Evolutionary conservation across 805 yeast species (phyloP), one percentile per base, ranked within the genome.

Genomic region (Metschnikowia kunwiensis): DNA sequence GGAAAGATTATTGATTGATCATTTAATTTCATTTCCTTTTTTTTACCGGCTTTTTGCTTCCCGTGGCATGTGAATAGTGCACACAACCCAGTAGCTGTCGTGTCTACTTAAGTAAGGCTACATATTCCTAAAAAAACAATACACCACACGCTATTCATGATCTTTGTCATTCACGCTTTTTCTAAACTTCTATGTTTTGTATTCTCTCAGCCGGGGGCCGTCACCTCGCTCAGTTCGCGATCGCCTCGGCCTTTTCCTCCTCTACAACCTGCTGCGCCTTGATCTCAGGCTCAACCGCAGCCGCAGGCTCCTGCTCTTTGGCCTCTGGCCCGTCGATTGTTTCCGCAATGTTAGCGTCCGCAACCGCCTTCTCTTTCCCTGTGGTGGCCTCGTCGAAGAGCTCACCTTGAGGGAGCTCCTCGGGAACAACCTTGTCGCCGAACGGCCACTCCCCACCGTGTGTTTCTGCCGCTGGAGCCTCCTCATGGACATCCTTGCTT

Each of bases 401-500:
- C 29, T 44, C 49, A 13, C 46, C 44, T 15, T 35, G 45, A 6
- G 49, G 51, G 14, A 32, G 27, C 17, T 44, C 51, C 18, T 24
- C 38, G 4, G 35, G 36, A 8, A 36, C 24, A 19, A 30, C 44
- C 13, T 32, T 15, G n/a, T 27, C 39, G 13, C 38, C 48, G 12
- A 42, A 32, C 4, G 44, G 44, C 27, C 45, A 27, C 18, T 34
- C 36, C n/a, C 48, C 51, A 7, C 17, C 13, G 25, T 45, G 48
- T 4, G 44, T 43, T 26, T 47, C 51, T 0, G 51, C 47, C 2
- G 43, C 19, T 9, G 51, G 51, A 2, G 51, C 44, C 6, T 27
- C 44, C 21, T 47, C 50, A 18, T 24, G 34, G 8, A 25, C 27
- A 12, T 21, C 21, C n/a, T 23, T 16, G 15, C 27, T 32, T 7